A percentile compares a stretch with the other conserved stretches of the same genome.
phyloP scores from a whole-genome alignment of 2,329 filamentous ascomycete species.

The Trichoderma sp. region DNA sequence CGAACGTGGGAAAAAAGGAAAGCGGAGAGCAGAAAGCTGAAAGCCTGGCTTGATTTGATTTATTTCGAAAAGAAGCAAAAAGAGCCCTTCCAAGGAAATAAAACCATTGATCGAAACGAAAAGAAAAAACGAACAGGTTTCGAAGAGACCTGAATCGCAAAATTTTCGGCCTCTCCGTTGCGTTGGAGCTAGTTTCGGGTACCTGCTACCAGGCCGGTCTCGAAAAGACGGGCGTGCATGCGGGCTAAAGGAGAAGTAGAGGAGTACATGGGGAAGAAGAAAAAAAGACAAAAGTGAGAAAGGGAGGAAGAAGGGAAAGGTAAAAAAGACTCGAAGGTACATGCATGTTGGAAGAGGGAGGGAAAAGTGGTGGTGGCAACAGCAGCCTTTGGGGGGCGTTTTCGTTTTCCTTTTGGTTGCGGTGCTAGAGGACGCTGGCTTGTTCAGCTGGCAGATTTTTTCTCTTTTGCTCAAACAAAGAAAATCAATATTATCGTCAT shows the following conservation, averaged over 20 bases:
- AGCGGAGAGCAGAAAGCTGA: neutral
- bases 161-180: neutral
- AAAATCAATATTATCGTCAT: neutral
- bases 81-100: neutral
- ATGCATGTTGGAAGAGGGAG: neutral
- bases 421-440: neutral
- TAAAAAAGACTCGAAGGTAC: neutral
- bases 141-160: neutral
- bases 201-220: neutral
- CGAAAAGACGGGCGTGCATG: neutral
- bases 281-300: neutral
- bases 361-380: conserved; percentile 1
- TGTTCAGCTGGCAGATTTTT: neutral
- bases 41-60: neutral
- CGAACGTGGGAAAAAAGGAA: neutral
- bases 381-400: conserved; percentile 6
- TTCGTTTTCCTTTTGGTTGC: conserved; percentile 1
- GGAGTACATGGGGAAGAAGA: neutral
- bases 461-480: too few relatives aligned
- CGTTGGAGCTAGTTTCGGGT: neutral
- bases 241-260: neutral
- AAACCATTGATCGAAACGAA: neutral
- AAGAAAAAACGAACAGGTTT: neutral
- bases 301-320: neutral
- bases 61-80: neutral